phyloP scores from a whole-genome alignment of 2,329 filamentous ascomycete genomes.

The Fusarium sp. region DNA sequence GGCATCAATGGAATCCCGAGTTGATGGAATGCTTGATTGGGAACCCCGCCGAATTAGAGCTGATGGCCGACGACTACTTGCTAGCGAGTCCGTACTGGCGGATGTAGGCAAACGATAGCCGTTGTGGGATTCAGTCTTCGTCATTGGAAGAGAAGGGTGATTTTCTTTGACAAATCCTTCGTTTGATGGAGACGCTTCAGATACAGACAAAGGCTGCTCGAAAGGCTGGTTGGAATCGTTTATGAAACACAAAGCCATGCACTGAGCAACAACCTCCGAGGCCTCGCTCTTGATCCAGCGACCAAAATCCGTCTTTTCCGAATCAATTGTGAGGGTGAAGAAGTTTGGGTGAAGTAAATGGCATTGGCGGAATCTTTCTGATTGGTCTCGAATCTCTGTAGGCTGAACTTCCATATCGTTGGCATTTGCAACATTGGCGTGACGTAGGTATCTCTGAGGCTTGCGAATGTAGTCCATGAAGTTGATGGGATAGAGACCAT shows the following conservation, averaged over 20 bases:
- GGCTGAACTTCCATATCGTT: slow-evolving; percentile 83
- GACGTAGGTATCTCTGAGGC: slow-evolving; percentile 79
- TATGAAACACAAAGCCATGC: slow-evolving; percentile 70
- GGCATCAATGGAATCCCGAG: slow-evolving; percentile 50
- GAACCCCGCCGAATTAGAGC: slow-evolving; percentile 54
- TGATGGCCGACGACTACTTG: slow-evolving; percentile 50
- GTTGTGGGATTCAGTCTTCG: slow-evolving; percentile 47
- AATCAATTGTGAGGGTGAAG: slow-evolving; percentile 80
- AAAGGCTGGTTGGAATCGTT: slow-evolving; percentile 40
- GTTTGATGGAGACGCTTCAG: slow-evolving; percentile 34
- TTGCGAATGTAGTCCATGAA: slow-evolving; percentile 89
- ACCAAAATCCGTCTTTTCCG: slow-evolving; percentile 78
- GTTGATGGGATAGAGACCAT: slow-evolving; percentile 85
- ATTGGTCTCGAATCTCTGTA: slow-evolving; percentile 78
- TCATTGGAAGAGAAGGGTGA: slow-evolving; percentile 52
- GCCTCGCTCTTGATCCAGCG: slow-evolving; percentile 84
- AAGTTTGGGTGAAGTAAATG: slow-evolving; percentile 88
- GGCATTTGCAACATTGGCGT: slow-evolving; percentile 73
- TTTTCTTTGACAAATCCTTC: slow-evolving; percentile 47
- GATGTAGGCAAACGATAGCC: slow-evolving; percentile 65
- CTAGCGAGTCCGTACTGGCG: slow-evolving; percentile 56
- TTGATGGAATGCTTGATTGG: slow-evolving; percentile 61
- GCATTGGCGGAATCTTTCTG: slow-evolving; percentile 75
- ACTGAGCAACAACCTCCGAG: slow-evolving; percentile 81
- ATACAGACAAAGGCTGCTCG: slow-evolving; percentile 34